Percentiles rank a stretch among this genome's conserved stretches.
Conservation (phyloP, 306 rosid genomes). For the Canavalia gladiata region DNA sequence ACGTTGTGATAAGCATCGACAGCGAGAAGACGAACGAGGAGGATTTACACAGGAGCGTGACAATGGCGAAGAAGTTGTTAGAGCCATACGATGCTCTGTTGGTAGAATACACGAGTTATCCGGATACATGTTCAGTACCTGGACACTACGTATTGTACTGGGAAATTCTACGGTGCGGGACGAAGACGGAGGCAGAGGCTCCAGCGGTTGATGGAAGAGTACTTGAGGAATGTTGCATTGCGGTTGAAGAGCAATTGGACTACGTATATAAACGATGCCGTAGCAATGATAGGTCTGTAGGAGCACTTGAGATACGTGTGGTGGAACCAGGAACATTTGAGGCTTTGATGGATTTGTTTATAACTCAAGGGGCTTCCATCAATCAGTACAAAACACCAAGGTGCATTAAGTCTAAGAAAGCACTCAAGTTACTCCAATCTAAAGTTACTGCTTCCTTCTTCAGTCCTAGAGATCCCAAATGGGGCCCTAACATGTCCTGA, state of each 20-base stretch:
- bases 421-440: slow-evolving; percentile 72
- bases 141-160: slow-evolving; percentile 91
- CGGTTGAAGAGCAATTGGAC: slow-evolving; percentile 83
- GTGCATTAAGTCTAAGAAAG: slow-evolving; percentile 75
- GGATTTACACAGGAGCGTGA: slow-evolving; percentile 76
- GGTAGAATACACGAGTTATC: slow-evolving; percentile 84
- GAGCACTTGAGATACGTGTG: slow-evolving; percentile 86
- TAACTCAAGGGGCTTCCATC: slow-evolving; percentile 80
- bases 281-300: slow-evolving; percentile 68
- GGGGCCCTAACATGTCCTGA: slow-evolving; percentile 60
- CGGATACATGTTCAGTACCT: slow-evolving; percentile 73
- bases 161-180: slow-evolving; percentile 67
- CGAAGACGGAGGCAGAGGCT: slow-evolving; percentile 2
- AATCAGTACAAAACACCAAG: slow-evolving; percentile 96
- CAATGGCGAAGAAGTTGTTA: slow-evolving; percentile 68
- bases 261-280: slow-evolving; percentile 79
- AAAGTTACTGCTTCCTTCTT: slow-evolving; percentile 68
- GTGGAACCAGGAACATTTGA: slow-evolving; percentile 88
- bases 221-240: slow-evolving; percentile 81
- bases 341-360: slow-evolving; percentile 79
- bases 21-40: slow-evolving; percentile 85
- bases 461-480: slow-evolving; percentile 81
- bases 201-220: slow-evolving; percentile 50
- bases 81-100: slow-evolving; percentile 73
- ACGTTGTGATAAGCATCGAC: slow-evolving; percentile 91